Conservation (phyloP, 169 alveolate genomes). For the Blepharisma undulans region DNA sequence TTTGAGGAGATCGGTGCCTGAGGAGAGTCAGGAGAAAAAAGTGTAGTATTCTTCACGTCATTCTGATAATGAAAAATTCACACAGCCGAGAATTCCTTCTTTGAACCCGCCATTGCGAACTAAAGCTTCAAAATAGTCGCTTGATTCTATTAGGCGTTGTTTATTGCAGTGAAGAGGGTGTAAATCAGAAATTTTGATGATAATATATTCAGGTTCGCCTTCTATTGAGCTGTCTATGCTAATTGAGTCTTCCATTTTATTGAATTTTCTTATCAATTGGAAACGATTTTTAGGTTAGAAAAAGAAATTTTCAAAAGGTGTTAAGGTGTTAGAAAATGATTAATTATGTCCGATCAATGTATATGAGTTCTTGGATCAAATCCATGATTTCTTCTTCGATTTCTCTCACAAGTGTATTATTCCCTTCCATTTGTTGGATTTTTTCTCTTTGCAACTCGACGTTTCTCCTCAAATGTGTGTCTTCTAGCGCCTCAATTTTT, state of each 20-base stretch:
- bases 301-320: too few relatives aligned
- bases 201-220: not conserved
- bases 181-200: not conserved
- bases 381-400: not conserved
- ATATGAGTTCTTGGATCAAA: not conserved
- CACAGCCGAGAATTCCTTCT: slow-evolving; percentile 10
- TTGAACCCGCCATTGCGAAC: not conserved
- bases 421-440: not conserved
- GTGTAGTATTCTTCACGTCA: slow-evolving; percentile 14
- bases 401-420: not conserved
- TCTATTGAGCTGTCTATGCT: not conserved
- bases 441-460: not conserved
- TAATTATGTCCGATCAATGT: not conserved
- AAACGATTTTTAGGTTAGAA: not conserved
- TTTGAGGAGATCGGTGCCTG: slow-evolving; percentile 14
- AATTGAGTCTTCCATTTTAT: not conserved
- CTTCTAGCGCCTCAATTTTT: not conserved
- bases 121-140: slow-evolving; percentile 24
- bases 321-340: not conserved
- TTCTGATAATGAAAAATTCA: not conserved
- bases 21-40: slow-evolving; percentile 17
- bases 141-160: not conserved
- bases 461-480: not conserved
- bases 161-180: not conserved
- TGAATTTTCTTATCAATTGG: not conserved